Evolutionary conservation across 129 eudicot genomes (phyloP), one percentile per base, ranked within the genome.

Genomic region (Dittrichia graveolens): DNA sequence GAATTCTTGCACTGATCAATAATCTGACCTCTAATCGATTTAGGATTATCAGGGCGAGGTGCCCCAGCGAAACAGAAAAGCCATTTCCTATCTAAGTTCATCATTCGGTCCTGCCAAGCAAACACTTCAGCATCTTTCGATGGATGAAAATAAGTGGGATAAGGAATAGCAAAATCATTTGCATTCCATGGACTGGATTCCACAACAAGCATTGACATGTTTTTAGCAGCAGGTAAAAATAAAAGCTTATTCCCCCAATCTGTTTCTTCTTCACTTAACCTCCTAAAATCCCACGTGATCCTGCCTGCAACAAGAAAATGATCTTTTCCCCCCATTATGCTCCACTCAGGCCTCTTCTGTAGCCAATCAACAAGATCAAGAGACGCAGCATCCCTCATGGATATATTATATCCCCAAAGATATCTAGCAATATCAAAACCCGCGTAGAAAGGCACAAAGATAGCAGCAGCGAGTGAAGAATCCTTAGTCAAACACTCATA

Each of bases 91-190:
- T 75, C 69, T 3, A 47, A 40, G 0, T 24, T 78, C 72, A 68
- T 38, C 56, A 78, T 66, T 54, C 70, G 83, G 47, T 75, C 74
- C 58, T 86, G 91, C 91, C 91, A 86, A 1, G 64, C 50, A 2
- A 63, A 71, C 46, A 86, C 74, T 31, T 86, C 84, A 1, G 19
- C 15, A 9, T 77, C 83, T 3, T 50, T 75, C 5, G 75, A 65
- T 0, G 91, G 88, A 61, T 86, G 91, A 24, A 86, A 86, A 44
- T 83, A 83, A 8, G 84, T 80, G 0, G 91, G 91, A 49, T 86
- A 86, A 0, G 91, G 91, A 13, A 86, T 78, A 0, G 88, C 88
- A 31, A 80, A 65, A 66, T 86, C 91, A 13, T 78, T 71, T 0
- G 60, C 60, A 11, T 77, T 74, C 78, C 74, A 74, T 0, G 71